Evolutionary conservation across 257 asterid genomes (phyloP), one percentile per base, ranked within the genome.

Genomic region (Solanum gandarillasii): DNA sequence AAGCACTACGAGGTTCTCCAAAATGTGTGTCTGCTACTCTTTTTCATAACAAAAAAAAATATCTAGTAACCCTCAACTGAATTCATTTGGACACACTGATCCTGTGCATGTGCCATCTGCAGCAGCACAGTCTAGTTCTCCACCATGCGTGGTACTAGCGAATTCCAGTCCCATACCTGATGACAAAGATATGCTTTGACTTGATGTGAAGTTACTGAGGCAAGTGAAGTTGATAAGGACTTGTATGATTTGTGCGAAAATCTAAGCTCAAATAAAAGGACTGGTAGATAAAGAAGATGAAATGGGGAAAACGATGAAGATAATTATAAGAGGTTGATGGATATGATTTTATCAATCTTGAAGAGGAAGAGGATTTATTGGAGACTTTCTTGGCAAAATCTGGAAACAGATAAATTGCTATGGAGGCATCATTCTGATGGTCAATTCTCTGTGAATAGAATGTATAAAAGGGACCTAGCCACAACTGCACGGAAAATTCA

Each of bases 271-370:
- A 46, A 46, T 5, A 81, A 27, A 16, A 46, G 27, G 9, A 29
- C 72, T 76, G 32, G 74, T 21, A 39, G 87, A 82, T 86, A 86
- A 58, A 39, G 86, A 89, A 81, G 23, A 29, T 46, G 38, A 36
- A 55, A 74, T 55, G 31, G 75, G 41, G 88, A 74, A 31, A 83
- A 88, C 1, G 74, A 75, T 75, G 55, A 71, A 52, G 29, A 9
- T 32, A 31, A 72, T 88, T 52, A 32, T 25, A 70, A 58, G 87
- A 38, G 32, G 48, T 81, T 29, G 89, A 73, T 74, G 35, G 72
- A 48, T 75, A 86, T 43, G 84, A 86, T 84, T 38, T 85, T 81
- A 86, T 41, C 87, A 90, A 90, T 34, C 91, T 91, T 89, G 92
- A 90, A 83, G 92, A 90, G 55, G 83, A 58, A 72, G 87, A 89